phyloP scores from a whole-genome alignment of 768 basidiomycete species.

The Lentinula detonsa region DNA sequence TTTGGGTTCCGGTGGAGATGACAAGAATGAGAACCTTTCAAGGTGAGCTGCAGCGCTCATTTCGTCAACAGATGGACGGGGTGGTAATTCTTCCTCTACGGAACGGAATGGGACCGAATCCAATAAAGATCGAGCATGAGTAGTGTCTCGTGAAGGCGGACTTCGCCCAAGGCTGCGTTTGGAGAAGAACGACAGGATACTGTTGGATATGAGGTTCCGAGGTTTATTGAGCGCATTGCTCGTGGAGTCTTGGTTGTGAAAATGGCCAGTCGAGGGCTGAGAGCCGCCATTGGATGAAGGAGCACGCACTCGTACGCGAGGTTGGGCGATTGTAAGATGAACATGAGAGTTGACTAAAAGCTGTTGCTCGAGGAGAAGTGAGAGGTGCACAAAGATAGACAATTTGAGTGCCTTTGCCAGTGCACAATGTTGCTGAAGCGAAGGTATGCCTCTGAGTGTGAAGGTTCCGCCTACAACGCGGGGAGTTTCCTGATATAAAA shows the following conservation, averaged over 20 bases:
- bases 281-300: background rate
- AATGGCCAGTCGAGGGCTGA: slow-evolving; percentile 17
- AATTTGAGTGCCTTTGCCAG: slow-evolving; percentile 47
- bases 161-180: slow-evolving; percentile 14
- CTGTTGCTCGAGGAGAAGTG: slow-evolving; percentile 56
- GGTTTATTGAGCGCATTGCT: slow-evolving; percentile 6
- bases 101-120: background rate
- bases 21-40: background rate
- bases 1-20: background rate
- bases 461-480: slow-evolving; percentile 61
- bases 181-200: slow-evolving; percentile 37
- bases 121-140: background rate
- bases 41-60: background rate
- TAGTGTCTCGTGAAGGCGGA: background rate
- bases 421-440: slow-evolving; percentile 32
- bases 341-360: slow-evolving; percentile 46
- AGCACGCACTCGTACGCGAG: background rate
- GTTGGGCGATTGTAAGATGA: slow-evolving; percentile 30
- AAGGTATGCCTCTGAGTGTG: slow-evolving; percentile 39
- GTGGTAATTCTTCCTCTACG: background rate
- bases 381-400: slow-evolving; percentile 47
- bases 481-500: slow-evolving; percentile 13
- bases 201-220: slow-evolving; percentile 26
- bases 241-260: slow-evolving; percentile 15
- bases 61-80: background rate